Evolutionary conservation across 108 stramenopile species (phyloP).

Genomic region (Craspedostauros australis): DNA sequence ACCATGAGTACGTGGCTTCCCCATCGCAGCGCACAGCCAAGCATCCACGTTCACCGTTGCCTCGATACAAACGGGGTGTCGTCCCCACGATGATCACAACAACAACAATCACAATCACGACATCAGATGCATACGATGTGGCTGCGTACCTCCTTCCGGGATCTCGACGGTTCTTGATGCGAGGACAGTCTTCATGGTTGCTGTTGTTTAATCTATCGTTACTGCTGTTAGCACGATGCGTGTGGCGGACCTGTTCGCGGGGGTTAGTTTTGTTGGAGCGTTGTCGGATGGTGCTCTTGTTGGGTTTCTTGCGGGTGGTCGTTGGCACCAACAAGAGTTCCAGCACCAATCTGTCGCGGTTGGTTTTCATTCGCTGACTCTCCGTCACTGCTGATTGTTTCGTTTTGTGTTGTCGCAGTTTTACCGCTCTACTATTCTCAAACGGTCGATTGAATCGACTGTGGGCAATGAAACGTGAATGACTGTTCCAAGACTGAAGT

Average conservation of each 20-base stretch:
- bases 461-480: too few relatives aligned
- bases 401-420: too few relatives aligned
- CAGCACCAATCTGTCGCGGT: neutral
- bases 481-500: too few relatives aligned
- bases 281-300: too few relatives aligned
- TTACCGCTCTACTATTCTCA: too few relatives aligned
- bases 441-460: too few relatives aligned
- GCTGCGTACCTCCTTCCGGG: slow-evolving; percentile 60
- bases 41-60: neutral
- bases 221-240: neutral
- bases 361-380: too few relatives aligned
- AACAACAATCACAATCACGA: slow-evolving; percentile 1
- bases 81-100: neutral
- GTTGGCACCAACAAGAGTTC: neutral
- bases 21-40: neutral
- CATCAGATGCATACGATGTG: neutral
- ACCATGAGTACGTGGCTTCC: too few relatives aligned
- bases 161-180: slow-evolving; percentile 69
- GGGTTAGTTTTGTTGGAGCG: slow-evolving; percentile 15
- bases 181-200: slow-evolving; percentile 80
- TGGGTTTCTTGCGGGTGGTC: too few relatives aligned
- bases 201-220: slow-evolving; percentile 2
- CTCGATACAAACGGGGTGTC: neutral
- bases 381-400: too few relatives aligned
- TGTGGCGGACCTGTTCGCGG: slow-evolving; percentile 30